Conservation (phyloP, 345 rosid genomes). For the Theobroma cacao region DNA sequence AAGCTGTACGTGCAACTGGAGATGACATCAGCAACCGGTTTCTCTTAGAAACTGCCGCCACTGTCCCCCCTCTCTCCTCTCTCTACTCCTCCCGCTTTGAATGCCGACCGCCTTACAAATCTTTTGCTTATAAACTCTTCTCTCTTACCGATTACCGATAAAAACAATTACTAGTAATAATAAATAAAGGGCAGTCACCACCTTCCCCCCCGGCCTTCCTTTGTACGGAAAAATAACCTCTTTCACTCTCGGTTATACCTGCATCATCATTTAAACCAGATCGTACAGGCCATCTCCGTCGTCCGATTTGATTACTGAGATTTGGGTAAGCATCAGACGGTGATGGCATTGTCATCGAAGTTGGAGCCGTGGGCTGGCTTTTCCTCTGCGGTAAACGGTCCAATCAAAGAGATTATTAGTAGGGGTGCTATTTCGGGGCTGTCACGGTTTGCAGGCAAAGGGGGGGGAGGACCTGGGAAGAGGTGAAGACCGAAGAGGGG, state of each 20-base stretch:
- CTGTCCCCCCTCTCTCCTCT: neutral
- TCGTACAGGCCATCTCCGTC: neutral
- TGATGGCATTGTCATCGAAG: neutral
- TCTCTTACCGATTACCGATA: constrained; percentile 30
- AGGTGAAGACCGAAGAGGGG: neutral
- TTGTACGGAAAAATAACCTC: neutral
- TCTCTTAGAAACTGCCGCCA: neutral
- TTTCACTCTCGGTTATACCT: neutral
- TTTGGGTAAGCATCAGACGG: constrained; percentile 13
- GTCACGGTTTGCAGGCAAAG: constrained; percentile 3
- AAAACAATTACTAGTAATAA: neutral
- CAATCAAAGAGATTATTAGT: constrained; percentile 21
- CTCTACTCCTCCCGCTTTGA: constrained; percentile 24
- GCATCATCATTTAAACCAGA: neutral
- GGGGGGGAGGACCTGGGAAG: neutral
- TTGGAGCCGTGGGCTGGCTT: neutral
- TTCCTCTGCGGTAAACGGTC: constrained; percentile 16
- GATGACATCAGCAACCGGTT: constrained; percentile 31
- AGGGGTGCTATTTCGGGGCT: constrained; percentile 20
- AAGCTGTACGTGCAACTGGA: constrained; percentile 7
- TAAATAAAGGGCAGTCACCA: neutral
- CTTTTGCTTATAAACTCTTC: constrained; percentile 34
- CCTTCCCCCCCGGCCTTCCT: neutral
- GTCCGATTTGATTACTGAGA: neutral
- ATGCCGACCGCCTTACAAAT: constrained; percentile 25